Percentiles rank a stretch among this genome's conserved stretches.
Conservation (phyloP, 2,329 filamentous ascomycete genomes). For the Xylariaceae sp. region DNA sequence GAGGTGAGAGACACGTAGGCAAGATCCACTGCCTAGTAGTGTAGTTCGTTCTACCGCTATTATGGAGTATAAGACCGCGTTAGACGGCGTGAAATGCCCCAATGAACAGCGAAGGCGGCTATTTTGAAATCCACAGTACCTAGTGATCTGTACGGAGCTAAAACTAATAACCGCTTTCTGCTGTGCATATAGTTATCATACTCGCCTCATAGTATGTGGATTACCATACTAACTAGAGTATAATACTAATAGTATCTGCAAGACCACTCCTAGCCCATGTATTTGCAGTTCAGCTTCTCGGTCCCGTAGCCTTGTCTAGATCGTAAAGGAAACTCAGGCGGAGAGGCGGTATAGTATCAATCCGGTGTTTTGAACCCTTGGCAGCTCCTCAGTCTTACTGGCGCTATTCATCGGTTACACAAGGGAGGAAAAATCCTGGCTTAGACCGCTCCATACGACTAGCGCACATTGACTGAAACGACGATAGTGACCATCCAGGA, state of each 20-base stretch:
- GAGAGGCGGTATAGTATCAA: background rate
- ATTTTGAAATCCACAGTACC: background rate
- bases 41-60: background rate
- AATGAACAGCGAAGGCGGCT: background rate
- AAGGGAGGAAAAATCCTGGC: background rate
- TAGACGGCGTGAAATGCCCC: background rate
- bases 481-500: constrained; percentile 1
- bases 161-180: background rate
- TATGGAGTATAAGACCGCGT: constrained; percentile 3
- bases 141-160: background rate
- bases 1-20: background rate
- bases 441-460: background rate
- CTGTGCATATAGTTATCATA: background rate
- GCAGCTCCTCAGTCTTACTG: background rate
- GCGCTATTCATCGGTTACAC: constrained; percentile 1
- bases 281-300: background rate
- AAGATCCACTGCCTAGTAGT: background rate
- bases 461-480: constrained; percentile 12
- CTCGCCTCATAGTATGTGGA: background rate
- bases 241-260: too few species aligned
- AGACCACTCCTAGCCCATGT: too few species aligned
- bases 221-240: background rate
- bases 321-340: background rate
- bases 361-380: constrained; percentile 4
- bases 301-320: background rate